phyloP scores from a whole-genome alignment of 371 early-diverging fungal species.

The Sporodiniella umbellata region DNA sequence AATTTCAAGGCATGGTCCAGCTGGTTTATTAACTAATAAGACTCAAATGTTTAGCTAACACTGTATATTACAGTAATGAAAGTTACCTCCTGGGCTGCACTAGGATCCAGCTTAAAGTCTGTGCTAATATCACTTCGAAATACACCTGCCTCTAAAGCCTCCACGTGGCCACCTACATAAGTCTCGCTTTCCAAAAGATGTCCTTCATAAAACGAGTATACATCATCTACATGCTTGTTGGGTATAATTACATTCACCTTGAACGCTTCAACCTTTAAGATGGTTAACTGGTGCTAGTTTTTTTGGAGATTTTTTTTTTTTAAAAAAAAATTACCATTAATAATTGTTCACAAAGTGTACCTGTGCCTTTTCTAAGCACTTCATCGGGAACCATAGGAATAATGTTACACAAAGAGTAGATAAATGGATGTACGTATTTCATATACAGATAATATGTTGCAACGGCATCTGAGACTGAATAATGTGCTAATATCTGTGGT shows the following conservation, averaged over 20 bases:
- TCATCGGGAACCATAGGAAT: conserved; percentile 98
- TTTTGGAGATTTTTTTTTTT: neutral
- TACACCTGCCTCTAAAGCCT: conserved; percentile 98
- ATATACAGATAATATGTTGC: conserved; percentile 99
- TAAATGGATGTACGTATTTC: conserved; percentile 99
- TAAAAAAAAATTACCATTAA: conserved; percentile 76
- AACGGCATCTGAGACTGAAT: conserved; percentile 99
- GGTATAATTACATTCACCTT: conserved; percentile 94
- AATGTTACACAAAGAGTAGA: conserved; percentile 98
- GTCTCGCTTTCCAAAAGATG: conserved; percentile 95
- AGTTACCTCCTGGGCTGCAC: conserved; percentile 69
- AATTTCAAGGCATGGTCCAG: conserved; percentile 91
- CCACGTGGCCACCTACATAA: conserved; percentile 99
- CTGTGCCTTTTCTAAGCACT: conserved; percentile 96
- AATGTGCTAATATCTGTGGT: conserved; percentile 97
- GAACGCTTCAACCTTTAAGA: conserved; percentile 85
- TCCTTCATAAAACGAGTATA: conserved; percentile 83
- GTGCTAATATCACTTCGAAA: conserved; percentile 96
- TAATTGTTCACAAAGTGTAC: conserved; percentile 97
- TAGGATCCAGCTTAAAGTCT: conserved; percentile 80
- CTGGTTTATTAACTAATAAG: conserved; percentile 76
- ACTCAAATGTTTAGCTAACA: no score
- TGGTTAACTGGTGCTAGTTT: neutral
- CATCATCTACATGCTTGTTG: conserved; percentile 86
- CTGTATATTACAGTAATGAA: no score